Percentiles rank a stretch among this genome's conserved stretches.
These are phyloP conservation scores for Venturia pyrina DNA, from an alignment of 2,329 filamentous ascomycete genomes.

Conservation along the genomic window DNA sequence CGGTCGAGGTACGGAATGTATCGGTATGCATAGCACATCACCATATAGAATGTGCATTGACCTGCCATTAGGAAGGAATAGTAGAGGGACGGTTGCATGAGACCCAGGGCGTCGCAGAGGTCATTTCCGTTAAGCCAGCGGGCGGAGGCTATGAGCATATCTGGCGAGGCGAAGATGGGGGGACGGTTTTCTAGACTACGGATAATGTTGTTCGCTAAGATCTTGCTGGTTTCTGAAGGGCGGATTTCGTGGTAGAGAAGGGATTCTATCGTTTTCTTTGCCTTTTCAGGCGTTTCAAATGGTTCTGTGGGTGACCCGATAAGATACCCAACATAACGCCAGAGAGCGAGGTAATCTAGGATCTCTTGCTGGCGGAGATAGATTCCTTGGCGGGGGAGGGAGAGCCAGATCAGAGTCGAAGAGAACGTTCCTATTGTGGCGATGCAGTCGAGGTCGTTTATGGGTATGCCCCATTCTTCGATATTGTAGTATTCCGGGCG, in stretches of 20 bases:
- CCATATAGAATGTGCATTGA: slow-evolving; percentile 58
- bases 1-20: slow-evolving; percentile 38
- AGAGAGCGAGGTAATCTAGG: slow-evolving; percentile 61
- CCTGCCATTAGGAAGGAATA: slow-evolving; percentile 52
- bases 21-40: slow-evolving; percentile 43
- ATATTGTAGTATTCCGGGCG: slow-evolving; percentile 54
- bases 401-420: slow-evolving; percentile 55
- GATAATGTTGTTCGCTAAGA: slow-evolving; percentile 68
- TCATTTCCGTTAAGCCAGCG: slow-evolving; percentile 61
- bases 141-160: slow-evolving; percentile 58
- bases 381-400: slow-evolving; percentile 64
- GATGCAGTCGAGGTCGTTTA: slow-evolving; percentile 67
- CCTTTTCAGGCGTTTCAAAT: slow-evolving; percentile 46
- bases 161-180: slow-evolving; percentile 53
- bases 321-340: slow-evolving; percentile 64
- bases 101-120: slow-evolving; percentile 49
- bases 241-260: slow-evolving; percentile 56
- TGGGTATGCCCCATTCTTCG: slow-evolving; percentile 50
- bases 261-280: slow-evolving; percentile 57
- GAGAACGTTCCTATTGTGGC: slow-evolving; percentile 65
- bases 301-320: slow-evolving; percentile 55
- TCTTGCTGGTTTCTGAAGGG: slow-evolving; percentile 51
- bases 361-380: slow-evolving; percentile 52
- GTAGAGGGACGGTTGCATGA: slow-evolving; percentile 46
- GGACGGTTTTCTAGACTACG: slow-evolving; percentile 54